phyloP scores from a whole-genome alignment of 176 grass and related monocot genomes.

The Alopecurus myosuroides region DNA sequence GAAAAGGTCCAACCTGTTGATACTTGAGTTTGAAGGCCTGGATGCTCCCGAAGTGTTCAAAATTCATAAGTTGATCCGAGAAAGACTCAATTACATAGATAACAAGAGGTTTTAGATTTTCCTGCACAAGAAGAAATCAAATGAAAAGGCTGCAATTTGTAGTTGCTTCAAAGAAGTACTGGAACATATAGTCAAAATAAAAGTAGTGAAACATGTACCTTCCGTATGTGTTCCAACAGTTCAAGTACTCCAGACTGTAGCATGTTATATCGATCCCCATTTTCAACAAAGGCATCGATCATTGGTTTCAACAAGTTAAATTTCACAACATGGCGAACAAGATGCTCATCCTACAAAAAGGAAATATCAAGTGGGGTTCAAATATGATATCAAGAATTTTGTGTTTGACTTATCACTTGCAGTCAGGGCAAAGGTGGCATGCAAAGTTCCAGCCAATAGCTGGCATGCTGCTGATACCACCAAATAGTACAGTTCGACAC shows the following conservation, averaged over 20 bases:
- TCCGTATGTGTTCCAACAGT: constrained; percentile 87
- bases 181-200: constrained; percentile 53
- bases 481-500: neutral
- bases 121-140: constrained; percentile 51
- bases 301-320: constrained; percentile 89
- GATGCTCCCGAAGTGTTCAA: constrained; percentile 78
- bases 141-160: constrained; percentile 1
- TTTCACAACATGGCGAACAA: constrained; percentile 89
- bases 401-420: neutral
- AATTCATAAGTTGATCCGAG: constrained; percentile 66
- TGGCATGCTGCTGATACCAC: constrained; percentile 1
- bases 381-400: neutral
- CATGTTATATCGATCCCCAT: constrained; percentile 94
- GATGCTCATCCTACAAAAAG: constrained; percentile 85
- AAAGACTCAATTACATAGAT: constrained; percentile 75
- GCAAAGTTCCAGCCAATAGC: neutral
- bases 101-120: constrained; percentile 75
- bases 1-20: constrained; percentile 62
- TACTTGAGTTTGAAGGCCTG: constrained; percentile 91
- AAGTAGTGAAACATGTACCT: constrained; percentile 55
- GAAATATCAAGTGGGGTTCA: constrained; percentile 3
- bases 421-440: neutral
- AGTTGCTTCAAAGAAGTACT: constrained; percentile 3
- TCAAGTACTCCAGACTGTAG: constrained; percentile 91
- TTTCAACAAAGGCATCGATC: constrained; percentile 75